A percentile compares a stretch with the other conserved stretches of the same genome.
Evolutionary conservation across 176 grass and related monocot genomes (phyloP).

Genomic region (Neostapfia colusana): DNA sequence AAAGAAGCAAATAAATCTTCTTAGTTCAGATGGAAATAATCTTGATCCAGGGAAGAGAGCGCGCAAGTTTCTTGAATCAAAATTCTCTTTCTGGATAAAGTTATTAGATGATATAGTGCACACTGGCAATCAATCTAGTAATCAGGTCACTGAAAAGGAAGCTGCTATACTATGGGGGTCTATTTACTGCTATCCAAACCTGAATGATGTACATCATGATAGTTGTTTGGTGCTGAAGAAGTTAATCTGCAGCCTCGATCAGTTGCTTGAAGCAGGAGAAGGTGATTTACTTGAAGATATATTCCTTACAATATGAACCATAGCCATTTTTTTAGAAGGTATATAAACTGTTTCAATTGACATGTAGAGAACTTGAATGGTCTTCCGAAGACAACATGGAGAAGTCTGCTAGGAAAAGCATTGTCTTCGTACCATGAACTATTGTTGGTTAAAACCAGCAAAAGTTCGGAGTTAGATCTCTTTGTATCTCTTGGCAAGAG

Average conservation of each 20-base stretch:
- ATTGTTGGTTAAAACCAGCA: conserved; percentile 31
- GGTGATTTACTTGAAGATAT: conserved; percentile 49
- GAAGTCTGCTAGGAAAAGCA: conserved; percentile 71
- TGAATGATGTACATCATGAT: conserved; percentile 49
- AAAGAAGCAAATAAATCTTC: conserved; percentile 41
- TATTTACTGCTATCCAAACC: conserved; percentile 65
- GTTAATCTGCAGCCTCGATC: conserved; percentile 61
- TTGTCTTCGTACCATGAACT: conserved; percentile 64
- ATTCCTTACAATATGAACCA: conserved; percentile 22
- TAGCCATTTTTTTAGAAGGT: not conserved
- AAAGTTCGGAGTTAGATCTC: conserved; percentile 48
- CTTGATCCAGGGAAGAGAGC: conserved; percentile 52
- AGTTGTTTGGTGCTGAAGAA: conserved; percentile 54
- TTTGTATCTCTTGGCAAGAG: conserved; percentile 72
- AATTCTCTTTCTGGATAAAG: conserved; percentile 52
- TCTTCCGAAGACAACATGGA: conserved; percentile 75
- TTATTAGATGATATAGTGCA: conserved; percentile 42
- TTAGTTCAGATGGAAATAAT: conserved; percentile 42
- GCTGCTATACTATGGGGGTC: conserved; percentile 76
- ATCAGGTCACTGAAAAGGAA: conserved; percentile 54
- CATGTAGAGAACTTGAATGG: conserved; percentile 48
- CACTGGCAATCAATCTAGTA: conserved; percentile 34
- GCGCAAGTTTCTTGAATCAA: conserved; percentile 58
- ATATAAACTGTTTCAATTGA: conserved; percentile 17
- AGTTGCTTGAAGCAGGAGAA: conserved; percentile 56